Base-by-base conservation (phyloP, 1,284 basidiomycete species). In the Melanopsichium pennsylvanicum region DNA sequence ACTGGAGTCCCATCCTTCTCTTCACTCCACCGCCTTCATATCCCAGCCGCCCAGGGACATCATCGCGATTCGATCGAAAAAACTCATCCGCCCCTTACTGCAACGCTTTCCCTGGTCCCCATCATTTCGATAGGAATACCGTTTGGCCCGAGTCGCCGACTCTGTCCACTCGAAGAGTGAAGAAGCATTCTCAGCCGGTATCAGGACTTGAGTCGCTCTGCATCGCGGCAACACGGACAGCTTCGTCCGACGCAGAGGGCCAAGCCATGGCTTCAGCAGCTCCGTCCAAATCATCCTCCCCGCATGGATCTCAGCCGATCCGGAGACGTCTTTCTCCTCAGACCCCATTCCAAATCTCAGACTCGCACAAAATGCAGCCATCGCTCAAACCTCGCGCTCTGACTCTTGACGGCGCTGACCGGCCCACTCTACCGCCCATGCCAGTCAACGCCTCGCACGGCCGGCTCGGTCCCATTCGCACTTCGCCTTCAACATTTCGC, bases 371-470 rank as follows among this genome's bases (percentile, higher is more conserved):
- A 10, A 45, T 54, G 36, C 41, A 25, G 25, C 44, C 39, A 6
- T 40, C 48, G 5, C 44, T 49, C 31, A 63, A 63, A 27, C 39
- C 52, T 5, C 36, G 60, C 12, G 47, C 60, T 26, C 19, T 51
- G 31, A 63, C 60, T 21, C 8, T 57, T 19, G 52, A 52, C 12
- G 35, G 43, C 12, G 16, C 36, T 16, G 48, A 42, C 22, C 47
- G 60, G 26, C 60, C 52, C 39, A 33, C 39, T 10, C 18, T 63
- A 37, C 60, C 60, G 31, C 52, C 60, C 26, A 12, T 63, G 39
- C 37, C 45, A 13, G 46, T 31, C 22, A 15, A 41, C 12, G n/a
- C 9, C 32, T 33, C 41, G 13, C 35, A 25, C 1, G 45, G 31
- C 37, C 32, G 26, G 2, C 5, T 57, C 11, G 60, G 60, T 21